A percentile compares a stretch with the other conserved stretches of the same genome.
phyloP scores from a whole-genome alignment of 345 rosid species.

The Atalantia buxifolia region DNA sequence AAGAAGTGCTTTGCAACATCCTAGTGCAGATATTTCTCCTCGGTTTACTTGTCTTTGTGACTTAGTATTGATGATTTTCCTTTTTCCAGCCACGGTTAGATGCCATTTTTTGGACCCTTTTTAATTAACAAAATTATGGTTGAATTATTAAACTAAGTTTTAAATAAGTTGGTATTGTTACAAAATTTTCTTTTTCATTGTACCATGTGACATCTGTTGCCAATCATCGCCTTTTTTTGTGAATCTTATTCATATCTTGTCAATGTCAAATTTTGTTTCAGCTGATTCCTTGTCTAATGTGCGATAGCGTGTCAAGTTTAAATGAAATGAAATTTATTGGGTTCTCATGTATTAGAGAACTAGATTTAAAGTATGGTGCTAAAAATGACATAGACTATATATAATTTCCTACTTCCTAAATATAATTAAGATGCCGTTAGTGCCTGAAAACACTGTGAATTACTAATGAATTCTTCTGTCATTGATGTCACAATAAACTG shows the following conservation, averaged over 20 bases:
- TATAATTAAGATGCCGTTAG: neutral
- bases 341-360: neutral
- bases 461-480: neutral
- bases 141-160: no score
- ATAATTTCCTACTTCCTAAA: neutral
- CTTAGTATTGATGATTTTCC: neutral
- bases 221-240: neutral
- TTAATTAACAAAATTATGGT: neutral
- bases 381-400: neutral
- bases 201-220: neutral
- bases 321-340: neutral
- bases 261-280: neutral
- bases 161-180: neutral
- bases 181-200: no score
- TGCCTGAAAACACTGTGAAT: neutral
- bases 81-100: neutral
- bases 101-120: neutral
- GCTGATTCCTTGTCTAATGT: neutral
- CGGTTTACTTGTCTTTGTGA: neutral
- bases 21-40: neutral
- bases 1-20: neutral
- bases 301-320: neutral
- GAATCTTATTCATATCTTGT: neutral
- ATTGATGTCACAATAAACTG: slow-evolving; percentile 4
- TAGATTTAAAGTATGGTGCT: neutral